phyloP scores from a whole-genome alignment of 75 land plant species.

The Sequoiadendron giganteum region DNA sequence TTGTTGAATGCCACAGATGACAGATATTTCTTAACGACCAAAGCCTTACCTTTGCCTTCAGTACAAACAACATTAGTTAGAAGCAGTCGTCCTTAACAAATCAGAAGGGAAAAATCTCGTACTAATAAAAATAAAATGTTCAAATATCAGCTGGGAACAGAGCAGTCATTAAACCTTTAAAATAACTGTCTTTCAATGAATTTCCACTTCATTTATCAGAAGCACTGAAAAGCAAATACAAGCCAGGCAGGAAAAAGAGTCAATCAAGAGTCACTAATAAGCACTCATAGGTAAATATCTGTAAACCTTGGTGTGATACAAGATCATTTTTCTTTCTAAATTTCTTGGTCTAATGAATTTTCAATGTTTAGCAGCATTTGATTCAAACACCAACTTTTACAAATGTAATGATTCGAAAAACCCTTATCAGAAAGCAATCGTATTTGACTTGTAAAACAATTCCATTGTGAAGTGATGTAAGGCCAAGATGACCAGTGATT shows the following conservation, averaged over 20 bases:
- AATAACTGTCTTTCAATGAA: not conserved
- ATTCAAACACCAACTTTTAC: no score
- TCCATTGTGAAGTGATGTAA: not conserved
- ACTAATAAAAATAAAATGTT: not conserved
- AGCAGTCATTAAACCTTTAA: not conserved
- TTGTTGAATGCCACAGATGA: conserved; percentile 92
- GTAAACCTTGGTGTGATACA: not conserved
- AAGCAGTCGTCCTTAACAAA: not conserved
- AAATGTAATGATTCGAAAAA: not conserved
- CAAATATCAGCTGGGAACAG: not conserved
- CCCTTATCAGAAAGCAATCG: not conserved
- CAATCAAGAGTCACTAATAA: not conserved
- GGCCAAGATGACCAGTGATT: not conserved
- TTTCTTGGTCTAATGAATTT: no score
- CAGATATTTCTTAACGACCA: conserved; percentile 63
- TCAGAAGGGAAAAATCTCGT: not conserved
- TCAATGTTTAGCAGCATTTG: no score
- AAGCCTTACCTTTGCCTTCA: conserved; percentile 23
- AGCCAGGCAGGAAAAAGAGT: not conserved
- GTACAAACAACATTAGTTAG: not conserved
- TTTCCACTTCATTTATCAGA: not conserved
- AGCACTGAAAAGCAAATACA: not conserved
- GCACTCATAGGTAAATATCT: not conserved
- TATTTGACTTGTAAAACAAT: not conserved
- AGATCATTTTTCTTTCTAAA: not conserved